Conservation (phyloP, 495 filamentous ascomycete genomes). For the Xylaria palmicola region DNA sequence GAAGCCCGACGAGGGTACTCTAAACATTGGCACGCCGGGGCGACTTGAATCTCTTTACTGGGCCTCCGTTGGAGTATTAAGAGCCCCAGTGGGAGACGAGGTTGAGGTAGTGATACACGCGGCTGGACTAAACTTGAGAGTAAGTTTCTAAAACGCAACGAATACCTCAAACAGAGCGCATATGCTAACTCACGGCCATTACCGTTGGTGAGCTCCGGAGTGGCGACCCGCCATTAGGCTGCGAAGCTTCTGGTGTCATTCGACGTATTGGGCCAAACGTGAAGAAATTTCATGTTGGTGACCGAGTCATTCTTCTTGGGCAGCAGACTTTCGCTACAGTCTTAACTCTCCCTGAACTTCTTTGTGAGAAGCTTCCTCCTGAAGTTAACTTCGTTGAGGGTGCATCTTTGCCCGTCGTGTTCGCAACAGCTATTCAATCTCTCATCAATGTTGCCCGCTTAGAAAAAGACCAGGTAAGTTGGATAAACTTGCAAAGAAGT, state of each 20-base stretch:
- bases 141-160: constrained; percentile 20
- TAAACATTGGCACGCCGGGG: constrained; percentile 20
- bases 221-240: no score
- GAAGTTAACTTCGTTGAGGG: constrained; percentile 43
- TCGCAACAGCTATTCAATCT: constrained; percentile 51
- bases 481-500: no score
- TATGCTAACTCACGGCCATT: constrained; percentile 5
- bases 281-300: constrained; percentile 35
- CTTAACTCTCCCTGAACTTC: constrained; percentile 19
- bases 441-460: constrained; percentile 32
- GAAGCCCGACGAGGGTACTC: constrained; percentile 1
- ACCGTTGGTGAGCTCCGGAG: no score
- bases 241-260: constrained; percentile 44
- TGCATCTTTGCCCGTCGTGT: constrained; percentile 48
- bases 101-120: constrained; percentile 39
- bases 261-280: constrained; percentile 39
- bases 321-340: constrained; percentile 30
- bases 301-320: constrained; percentile 37
- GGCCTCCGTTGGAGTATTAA: constrained; percentile 16
- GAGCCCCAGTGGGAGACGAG: constrained; percentile 24
- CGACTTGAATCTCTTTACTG: constrained; percentile 18
- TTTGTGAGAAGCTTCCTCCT: constrained; percentile 35
- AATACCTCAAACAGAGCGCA: no score
- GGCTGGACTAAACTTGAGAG: constrained; percentile 44
- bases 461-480: constrained; percentile 27